phyloP scores from a whole-genome alignment of 768 basidiomycete species.

The Suillus spraguei region DNA sequence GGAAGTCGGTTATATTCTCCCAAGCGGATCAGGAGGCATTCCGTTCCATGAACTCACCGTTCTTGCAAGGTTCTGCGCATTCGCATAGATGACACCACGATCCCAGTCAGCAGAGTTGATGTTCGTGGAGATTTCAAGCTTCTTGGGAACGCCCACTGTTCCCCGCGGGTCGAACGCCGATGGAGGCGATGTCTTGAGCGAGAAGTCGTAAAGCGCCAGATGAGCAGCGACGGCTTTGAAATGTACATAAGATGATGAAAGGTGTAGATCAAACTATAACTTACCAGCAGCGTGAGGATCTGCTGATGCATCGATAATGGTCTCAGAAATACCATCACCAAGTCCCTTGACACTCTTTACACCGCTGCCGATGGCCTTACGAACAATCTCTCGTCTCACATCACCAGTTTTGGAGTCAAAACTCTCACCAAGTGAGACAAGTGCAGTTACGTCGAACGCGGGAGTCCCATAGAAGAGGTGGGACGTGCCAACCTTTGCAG shows the following conservation, averaged over 20 bases:
- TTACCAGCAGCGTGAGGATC: slow-evolving; percentile 82
- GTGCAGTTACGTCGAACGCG: slow-evolving; percentile 44
- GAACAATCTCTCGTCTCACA: slow-evolving; percentile 62
- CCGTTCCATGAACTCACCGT: slow-evolving; percentile 48
- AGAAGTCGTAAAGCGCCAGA: slow-evolving; percentile 74
- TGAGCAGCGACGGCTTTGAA: slow-evolving; percentile 72
- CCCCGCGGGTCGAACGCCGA: slow-evolving; percentile 67
- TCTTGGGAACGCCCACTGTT: slow-evolving; percentile 51
- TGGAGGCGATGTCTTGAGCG: slow-evolving; percentile 72
- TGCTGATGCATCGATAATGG: slow-evolving; percentile 59
- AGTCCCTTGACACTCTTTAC: slow-evolving; percentile 67
- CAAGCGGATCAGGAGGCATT: background rate
- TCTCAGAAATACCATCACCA: slow-evolving; percentile 61
- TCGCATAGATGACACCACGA: slow-evolving; percentile 69
- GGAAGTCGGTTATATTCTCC: slow-evolving; percentile 4
- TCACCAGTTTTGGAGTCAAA: slow-evolving; percentile 48
- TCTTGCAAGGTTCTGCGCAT: slow-evolving; percentile 79
- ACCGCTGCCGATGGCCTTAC: slow-evolving; percentile 71
- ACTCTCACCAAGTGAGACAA: slow-evolving; percentile 61
- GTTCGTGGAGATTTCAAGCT: slow-evolving; percentile 50
- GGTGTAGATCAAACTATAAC: background rate
- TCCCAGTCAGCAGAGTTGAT: slow-evolving; percentile 62
- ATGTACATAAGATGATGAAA: slow-evolving; percentile 9
- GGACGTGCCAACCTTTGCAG: slow-evolving; percentile 62
- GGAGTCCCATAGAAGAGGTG: slow-evolving; percentile 66